Evolutionary conservation across 805 yeast species (phyloP), one percentile per base, ranked within the genome.

Genomic region (Kodamaea kaohsiungensis): DNA sequence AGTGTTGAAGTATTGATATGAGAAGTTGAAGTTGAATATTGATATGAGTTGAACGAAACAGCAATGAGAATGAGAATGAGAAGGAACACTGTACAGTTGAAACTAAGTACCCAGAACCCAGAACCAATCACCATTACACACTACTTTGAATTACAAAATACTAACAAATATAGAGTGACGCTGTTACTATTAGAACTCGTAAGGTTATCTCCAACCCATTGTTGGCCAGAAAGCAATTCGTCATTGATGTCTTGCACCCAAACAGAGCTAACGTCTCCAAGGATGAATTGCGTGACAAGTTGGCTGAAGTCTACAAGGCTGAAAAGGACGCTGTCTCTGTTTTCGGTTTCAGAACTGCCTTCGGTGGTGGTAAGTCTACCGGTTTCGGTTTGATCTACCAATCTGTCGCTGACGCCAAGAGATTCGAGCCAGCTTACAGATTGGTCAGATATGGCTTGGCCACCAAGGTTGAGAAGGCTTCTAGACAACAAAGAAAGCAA

Each of bases 401-500:
- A 88, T 89, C 96, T 70, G 90, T 85, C 73, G 97, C 96, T 71
- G 97, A 92, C 77, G 93, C 97, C 76, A 90, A 92, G 88, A 92
- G 87, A 81, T 93, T 95, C 80, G 99, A 95, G 86, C 99, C 99
- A 83, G 76, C 91, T 68, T 95, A 95, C 96, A 92, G 99, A 84
- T 90, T 91, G 76, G 96, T 95, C 71, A 92, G 99, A 89, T 89
- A 90, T 86, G 98, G 98, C 75, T 86, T 92, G 77, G 98, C 96
- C 76, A 83, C 83, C 70, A 91, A 90, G 87, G 92, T 88, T 73
- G 98, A 93, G 82, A 91, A 91, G 86, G 84, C 97, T 71, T 91
- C 98, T 72, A 92, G 98, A 91, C 97, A 92, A 85, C 99, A 95
- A 86, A 91, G 99, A 87, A 95, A 95, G 83, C 98, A 93, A 86